Base-by-base conservation (phyloP, 2,329 filamentous ascomycete species). In the Fusarium redolens region DNA sequence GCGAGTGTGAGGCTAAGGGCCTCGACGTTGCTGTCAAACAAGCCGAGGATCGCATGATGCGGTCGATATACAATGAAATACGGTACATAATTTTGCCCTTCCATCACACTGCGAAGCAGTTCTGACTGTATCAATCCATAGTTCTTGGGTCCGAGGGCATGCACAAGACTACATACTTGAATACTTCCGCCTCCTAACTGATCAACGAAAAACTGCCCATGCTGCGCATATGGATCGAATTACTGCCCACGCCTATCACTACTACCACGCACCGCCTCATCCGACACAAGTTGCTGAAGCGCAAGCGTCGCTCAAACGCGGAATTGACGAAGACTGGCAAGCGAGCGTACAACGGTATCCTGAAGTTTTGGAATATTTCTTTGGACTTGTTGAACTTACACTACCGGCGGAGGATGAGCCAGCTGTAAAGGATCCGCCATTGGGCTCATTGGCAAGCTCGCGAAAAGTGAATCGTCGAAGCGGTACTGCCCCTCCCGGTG, bases 351-450 rank as follows among this genome's bases (percentile, higher is more conserved):
- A 93, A 76, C 88, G 91, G 61, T 96, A 95, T 76, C 93, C 93
- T 8, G 92, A 95, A 79, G 91, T 95, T n/a, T 85, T 96, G 61
- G 91, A 94, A 81, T 94, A 95, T 81, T 95, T 92, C 79, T 95
- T 92, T 81, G 86, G 89, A 66, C 84, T 95, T 41, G 91, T 95
- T 40, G 88, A 91, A 61, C 80, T 94, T 65, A 88, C 85, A 28
- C 81, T 93, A 8, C 92, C 93, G 1, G 82, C 83, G 44, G 91
- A 94, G 64, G 85, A 90, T 60, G 90, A 91, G 44, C 81, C 86
- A 4, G 82, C 83, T 20, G 88, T 92, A 40, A 88, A 87, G 74
- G 87, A 91, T 64, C 90, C 90, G 37, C 89, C 89, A 7, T 80
- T 92, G 69, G 88, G 86, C 73, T 86, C 86, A 62, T 81, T 89